Evolutionary conservation across 176 grass and related monocot genomes (phyloP).

Genomic region (Hordeum vulgare): DNA sequence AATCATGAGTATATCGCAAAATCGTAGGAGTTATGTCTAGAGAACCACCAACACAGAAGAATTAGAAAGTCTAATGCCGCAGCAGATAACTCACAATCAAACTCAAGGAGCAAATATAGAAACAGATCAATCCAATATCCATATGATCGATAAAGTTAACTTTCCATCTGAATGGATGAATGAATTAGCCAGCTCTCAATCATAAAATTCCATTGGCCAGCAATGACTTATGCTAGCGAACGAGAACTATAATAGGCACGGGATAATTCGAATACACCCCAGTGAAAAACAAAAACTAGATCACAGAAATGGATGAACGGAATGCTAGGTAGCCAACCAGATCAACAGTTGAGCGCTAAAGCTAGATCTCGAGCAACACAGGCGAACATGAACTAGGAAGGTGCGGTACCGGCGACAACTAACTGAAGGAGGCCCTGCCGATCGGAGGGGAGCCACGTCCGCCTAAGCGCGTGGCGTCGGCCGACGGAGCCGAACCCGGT

Average conservation of each 20-base stretch:
- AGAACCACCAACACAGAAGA: background rate
- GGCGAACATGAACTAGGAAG: slow-evolving; percentile 8
- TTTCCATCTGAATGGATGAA: background rate
- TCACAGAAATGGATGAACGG: background rate
- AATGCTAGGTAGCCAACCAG: background rate
- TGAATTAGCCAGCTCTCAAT: background rate
- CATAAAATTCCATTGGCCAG: background rate
- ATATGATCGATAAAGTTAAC: background rate
- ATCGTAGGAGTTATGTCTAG: background rate
- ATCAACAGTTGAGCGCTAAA: background rate
- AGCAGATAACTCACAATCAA: background rate
- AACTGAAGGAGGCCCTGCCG: slow-evolving; percentile 79
- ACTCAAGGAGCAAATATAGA: background rate
- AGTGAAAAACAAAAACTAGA: background rate
- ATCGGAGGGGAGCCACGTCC: slow-evolving; percentile 87
- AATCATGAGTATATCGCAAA: background rate
- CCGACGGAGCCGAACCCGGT: slow-evolving; percentile 76
- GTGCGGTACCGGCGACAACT: slow-evolving; percentile 34
- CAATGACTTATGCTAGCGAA: background rate
- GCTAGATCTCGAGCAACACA: slow-evolving; percentile 24
- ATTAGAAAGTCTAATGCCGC: background rate
- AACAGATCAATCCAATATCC: background rate
- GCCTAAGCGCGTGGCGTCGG: slow-evolving; percentile 54
- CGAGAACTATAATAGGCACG: background rate
- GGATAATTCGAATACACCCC: background rate